phyloP scores from a whole-genome alignment of 768 basidiomycete species.

The Guyanaporus albipodus region DNA sequence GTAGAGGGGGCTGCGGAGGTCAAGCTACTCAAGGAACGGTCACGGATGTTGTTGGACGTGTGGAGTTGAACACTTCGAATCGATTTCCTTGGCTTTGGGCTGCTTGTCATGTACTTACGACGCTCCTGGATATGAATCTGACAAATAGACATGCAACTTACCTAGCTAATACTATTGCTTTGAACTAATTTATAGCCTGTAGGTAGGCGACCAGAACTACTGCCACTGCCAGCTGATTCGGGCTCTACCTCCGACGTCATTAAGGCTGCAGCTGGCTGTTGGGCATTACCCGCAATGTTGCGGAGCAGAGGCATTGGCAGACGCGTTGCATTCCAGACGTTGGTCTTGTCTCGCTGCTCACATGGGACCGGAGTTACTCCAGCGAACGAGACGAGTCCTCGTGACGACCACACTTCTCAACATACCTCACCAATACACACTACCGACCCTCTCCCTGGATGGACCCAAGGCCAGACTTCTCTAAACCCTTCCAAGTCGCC shows the following conservation, averaged over 20 bases:
- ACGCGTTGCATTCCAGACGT: conserved; percentile 4
- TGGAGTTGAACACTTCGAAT: conserved; percentile 62
- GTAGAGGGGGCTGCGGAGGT: conserved; percentile 89
- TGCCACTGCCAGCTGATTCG: not conserved
- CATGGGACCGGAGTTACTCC: conserved; percentile 2
- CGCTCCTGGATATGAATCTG: conserved; percentile 11
- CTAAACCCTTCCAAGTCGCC: not conserved
- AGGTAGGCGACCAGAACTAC: too few relatives aligned
- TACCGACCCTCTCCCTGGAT: not conserved
- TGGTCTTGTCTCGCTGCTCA: conserved; percentile 11
- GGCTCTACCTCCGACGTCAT: not conserved
- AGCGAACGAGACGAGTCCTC: not conserved
- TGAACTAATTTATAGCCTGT: too few relatives aligned
- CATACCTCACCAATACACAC: not conserved
- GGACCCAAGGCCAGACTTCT: not conserved
- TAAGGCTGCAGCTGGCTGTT: not conserved
- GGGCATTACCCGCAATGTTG: conserved; percentile 17
- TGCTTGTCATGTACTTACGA: conserved; percentile 9
- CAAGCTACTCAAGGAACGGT: conserved; percentile 93
- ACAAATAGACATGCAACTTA: conserved; percentile 17
- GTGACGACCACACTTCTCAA: conserved; percentile 3
- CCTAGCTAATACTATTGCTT: not conserved
- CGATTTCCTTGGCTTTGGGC: not conserved
- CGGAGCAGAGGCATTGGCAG: conserved; percentile 6
- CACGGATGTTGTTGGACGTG: conserved; percentile 81